phyloP scores from a whole-genome alignment of 2,329 filamentous ascomycete species.

The Hypomyces rosellus region DNA sequence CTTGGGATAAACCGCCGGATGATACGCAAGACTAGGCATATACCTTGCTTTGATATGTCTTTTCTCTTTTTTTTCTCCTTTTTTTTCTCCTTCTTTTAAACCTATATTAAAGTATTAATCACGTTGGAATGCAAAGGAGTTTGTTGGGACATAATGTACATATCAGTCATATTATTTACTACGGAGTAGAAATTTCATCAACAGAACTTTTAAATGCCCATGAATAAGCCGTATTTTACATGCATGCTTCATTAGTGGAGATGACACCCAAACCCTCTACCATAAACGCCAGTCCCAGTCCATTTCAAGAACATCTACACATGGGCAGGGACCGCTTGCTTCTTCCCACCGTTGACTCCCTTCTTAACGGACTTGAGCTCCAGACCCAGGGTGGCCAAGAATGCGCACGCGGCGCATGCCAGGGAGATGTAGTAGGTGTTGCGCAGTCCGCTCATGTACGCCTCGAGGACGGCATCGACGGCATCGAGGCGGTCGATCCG shows the following conservation, averaged over 20 bases:
- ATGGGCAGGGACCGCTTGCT: slow-evolving; percentile 21
- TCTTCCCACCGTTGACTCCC: slow-evolving; percentile 22
- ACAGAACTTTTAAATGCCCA: too few relatives aligned
- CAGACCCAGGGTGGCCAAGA: slow-evolving; percentile 37
- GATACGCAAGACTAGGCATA: slow-evolving; percentile 29
- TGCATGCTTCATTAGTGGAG: slow-evolving; percentile 4
- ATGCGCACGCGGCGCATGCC: slow-evolving; percentile 40
- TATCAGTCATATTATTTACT: too few relatives aligned
- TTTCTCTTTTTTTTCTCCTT: neutral
- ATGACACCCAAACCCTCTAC: neutral
- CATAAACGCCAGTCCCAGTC: neutral
- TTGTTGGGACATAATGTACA: too few relatives aligned
- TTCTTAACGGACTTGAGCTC: slow-evolving; percentile 51
- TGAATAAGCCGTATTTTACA: too few relatives aligned
- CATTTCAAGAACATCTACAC: neutral
- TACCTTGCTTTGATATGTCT: neutral
- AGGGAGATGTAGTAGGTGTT: slow-evolving; percentile 47
- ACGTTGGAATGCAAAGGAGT: too few relatives aligned
- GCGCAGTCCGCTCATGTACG: slow-evolving; percentile 45
- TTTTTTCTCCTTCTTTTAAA: neutral
- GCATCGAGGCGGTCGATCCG: slow-evolving; percentile 35
- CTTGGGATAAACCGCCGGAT: slow-evolving; percentile 36
- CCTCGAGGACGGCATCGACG: slow-evolving; percentile 36
- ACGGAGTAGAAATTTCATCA: too few relatives aligned
- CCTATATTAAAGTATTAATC: too few relatives aligned